These are phyloP conservation scores for Termitomyces sp. DNA, from an alignment of 768 basidiomycete genomes.

Conservation along the genomic window DNA sequence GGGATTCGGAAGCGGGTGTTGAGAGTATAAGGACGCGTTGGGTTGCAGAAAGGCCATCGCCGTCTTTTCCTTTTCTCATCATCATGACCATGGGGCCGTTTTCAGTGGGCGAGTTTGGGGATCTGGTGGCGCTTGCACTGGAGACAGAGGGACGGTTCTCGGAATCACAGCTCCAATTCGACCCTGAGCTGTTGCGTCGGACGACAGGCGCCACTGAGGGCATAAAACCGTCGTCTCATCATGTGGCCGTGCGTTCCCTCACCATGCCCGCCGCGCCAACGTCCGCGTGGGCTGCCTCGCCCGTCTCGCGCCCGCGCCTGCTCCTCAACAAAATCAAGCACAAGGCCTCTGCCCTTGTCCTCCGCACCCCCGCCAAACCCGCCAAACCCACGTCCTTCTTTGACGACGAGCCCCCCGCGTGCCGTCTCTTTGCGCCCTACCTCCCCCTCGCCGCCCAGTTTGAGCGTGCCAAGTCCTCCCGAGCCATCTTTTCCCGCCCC, in stretches of 20 bases:
- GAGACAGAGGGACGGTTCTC: too few species aligned
- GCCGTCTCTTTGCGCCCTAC: conserved; percentile 12
- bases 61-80: not conserved
- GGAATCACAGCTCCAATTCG: too few species aligned
- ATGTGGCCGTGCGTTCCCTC: not conserved
- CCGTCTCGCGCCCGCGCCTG: conserved; percentile 11
- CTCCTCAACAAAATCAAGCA: conserved; percentile 16
- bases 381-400: conserved; percentile 5
- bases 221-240: too few species aligned
- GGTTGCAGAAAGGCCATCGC: not conserved
- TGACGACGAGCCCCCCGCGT: not conserved
- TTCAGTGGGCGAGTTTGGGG: conserved; percentile 16
- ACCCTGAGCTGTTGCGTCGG: conserved; percentile 1
- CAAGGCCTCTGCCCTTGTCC: conserved; percentile 16
- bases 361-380: conserved; percentile 7
- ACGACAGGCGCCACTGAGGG: too few species aligned
- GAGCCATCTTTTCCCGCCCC: conserved; percentile 14
- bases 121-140: conserved; percentile 19
- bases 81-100: conserved; percentile 10
- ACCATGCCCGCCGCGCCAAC: not conserved
- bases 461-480: conserved; percentile 6
- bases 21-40: not conserved
- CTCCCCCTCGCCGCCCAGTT: conserved; percentile 13
- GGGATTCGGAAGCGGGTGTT: not conserved
- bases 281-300: conserved; percentile 1